These are phyloP conservation scores for Eutypella sp. DNA, from an alignment of 2,329 filamentous ascomycete genomes.

Conservation along the genomic window DNA sequence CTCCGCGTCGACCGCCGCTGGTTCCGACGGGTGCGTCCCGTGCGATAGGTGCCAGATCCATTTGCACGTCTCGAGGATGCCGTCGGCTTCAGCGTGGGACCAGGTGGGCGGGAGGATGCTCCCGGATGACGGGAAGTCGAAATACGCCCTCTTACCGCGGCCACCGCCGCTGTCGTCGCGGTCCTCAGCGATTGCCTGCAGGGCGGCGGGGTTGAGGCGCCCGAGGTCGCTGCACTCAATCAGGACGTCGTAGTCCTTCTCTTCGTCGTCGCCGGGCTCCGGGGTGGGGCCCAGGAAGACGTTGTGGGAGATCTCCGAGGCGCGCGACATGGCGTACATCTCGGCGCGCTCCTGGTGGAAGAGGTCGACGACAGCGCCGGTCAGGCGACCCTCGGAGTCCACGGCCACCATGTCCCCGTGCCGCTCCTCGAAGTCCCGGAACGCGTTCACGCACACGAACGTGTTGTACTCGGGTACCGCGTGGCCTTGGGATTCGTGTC, in stretches of 20 bases:
- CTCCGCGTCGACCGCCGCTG: slow-evolving; percentile 26
- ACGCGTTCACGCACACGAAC: slow-evolving; percentile 65
- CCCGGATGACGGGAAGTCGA: slow-evolving; percentile 93
- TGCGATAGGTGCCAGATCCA: slow-evolving; percentile 87
- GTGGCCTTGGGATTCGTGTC: slow-evolving; percentile 52
- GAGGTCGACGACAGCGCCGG: slow-evolving; percentile 80
- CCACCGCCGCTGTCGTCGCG: no score
- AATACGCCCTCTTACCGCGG: slow-evolving; percentile 33
- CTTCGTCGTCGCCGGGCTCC: slow-evolving; percentile 55
- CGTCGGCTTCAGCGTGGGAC: slow-evolving; percentile 77
- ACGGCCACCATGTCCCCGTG: slow-evolving; percentile 69
- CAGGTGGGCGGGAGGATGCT: slow-evolving; percentile 81
- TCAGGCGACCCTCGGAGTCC: slow-evolving; percentile 65
- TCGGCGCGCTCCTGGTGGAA: slow-evolving; percentile 83
- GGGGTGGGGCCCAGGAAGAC: slow-evolving; percentile 89
- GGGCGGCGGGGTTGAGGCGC: slow-evolving; percentile 62
- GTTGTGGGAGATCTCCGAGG: slow-evolving; percentile 83
- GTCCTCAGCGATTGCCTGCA: slow-evolving; percentile 59
- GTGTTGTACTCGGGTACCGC: slow-evolving; percentile 71
- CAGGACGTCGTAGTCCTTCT: slow-evolving; percentile 70
- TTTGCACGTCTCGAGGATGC: slow-evolving; percentile 77
- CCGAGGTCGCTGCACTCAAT: slow-evolving; percentile 88
- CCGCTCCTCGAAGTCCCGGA: slow-evolving; percentile 65
- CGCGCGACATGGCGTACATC: slow-evolving; percentile 89
- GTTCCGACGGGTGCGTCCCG: slow-evolving; percentile 41